Percentiles rank a stretch among this genome's conserved stretches.
Evolutionary conservation across 306 rosid genomes (phyloP).

Genomic region (Casuarina glauca): DNA sequence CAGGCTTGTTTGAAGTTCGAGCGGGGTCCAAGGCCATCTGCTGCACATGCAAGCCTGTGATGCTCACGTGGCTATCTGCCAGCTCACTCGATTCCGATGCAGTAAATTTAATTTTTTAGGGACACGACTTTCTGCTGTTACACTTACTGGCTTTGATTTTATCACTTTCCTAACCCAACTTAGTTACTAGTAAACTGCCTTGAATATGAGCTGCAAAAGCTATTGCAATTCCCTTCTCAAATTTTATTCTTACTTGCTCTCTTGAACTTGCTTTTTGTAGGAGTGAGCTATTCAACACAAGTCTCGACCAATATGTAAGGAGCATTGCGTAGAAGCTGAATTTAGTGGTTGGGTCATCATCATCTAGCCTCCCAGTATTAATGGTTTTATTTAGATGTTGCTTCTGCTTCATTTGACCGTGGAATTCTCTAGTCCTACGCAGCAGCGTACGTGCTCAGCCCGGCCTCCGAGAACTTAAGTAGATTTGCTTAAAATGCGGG

Average conservation of each 20-base stretch:
- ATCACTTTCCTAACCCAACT: no score
- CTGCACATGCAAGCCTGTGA: neutral
- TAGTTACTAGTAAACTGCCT: neutral
- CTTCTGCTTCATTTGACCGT: neutral
- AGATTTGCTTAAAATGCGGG: neutral
- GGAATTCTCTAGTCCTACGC: neutral
- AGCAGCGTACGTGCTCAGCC: neutral
- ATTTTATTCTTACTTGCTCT: neutral
- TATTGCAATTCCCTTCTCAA: neutral
- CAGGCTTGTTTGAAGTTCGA: neutral
- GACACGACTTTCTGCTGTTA: neutral
- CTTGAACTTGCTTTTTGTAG: slow-evolving; percentile 41
- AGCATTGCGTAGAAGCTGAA: slow-evolving; percentile 62
- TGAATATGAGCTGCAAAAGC: neutral
- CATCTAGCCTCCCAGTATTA: neutral
- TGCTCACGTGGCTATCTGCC: neutral
- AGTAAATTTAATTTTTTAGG: no score
- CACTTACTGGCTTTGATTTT: neutral
- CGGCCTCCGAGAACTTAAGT: neutral
- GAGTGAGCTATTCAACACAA: slow-evolving; percentile 84
- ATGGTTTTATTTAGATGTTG: neutral
- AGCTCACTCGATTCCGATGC: neutral
- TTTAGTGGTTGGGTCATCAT: slow-evolving; percentile 3
- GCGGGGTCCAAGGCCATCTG: neutral
- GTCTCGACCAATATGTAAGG: slow-evolving; percentile 85